Conservation (phyloP, 257 asterid genomes). For the Nicotiana undulata region DNA sequence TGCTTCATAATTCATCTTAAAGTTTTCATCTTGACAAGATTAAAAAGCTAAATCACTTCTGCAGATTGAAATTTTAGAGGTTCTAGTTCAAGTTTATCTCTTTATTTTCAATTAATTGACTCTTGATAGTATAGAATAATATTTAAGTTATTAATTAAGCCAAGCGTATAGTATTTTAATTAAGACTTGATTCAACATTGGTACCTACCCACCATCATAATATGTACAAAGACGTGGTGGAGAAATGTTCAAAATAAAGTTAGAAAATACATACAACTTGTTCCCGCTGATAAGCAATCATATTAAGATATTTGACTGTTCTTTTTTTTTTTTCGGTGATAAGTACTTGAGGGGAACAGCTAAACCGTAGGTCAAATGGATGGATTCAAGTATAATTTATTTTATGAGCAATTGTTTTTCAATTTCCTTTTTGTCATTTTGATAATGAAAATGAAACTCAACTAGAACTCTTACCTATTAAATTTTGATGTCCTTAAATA, state of each 20-base stretch:
- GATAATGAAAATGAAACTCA: not conserved
- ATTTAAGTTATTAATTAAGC: not conserved
- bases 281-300: not conserved
- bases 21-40: not conserved
- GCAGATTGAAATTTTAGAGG: not conserved
- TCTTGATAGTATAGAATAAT: not conserved
- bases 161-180: not conserved
- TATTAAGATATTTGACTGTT: not conserved
- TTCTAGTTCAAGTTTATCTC: not conserved
- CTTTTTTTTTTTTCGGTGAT: not conserved
- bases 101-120: not conserved
- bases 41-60: not conserved
- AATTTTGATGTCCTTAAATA: not conserved
- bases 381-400: not conserved
- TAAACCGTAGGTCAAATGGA: not conserved
- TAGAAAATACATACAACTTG: not conserved
- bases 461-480: not conserved
- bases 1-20: not conserved
- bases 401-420: not conserved
- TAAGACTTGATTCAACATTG: not conserved
- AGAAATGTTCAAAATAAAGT: not conserved
- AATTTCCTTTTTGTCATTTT: not conserved
- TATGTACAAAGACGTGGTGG: not conserved
- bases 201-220: not conserved
- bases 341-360: not conserved